Base-by-base conservation (phyloP, 805 yeast genomes). In the Lachancea sp. region DNA sequence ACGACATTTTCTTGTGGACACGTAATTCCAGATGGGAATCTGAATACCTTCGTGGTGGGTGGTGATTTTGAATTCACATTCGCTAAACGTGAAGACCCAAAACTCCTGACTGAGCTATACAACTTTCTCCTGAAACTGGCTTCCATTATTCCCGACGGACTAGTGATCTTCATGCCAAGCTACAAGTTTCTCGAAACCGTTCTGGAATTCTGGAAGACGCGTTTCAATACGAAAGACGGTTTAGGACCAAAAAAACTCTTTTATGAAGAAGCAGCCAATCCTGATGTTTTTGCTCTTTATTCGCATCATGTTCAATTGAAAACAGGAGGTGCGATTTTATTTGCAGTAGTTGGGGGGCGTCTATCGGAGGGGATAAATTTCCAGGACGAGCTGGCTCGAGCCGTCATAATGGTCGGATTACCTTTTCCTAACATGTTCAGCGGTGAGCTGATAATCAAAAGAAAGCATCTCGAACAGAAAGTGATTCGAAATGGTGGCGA, bases 311-410 rank as follows among this genome's bases (percentile, higher is more conserved):
- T 82, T 10, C 12, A 51, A 2, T 42, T 52, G 2, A 51, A 56
- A 2, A 56, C 60, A 0, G 51, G 58, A 3, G 91, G 93, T 1
- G 90, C 95, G 0, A 54, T 85, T 1, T 62, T 90, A 3, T 68
- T 91, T 25, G 80, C 96, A 0, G 95, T 91, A 1, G 95, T 91
- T 13, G 96, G 96, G 1, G 98, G 97, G 0, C 83, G 83, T 57
- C 71, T 90, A 66, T 86, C 95, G 0, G 98, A 90, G 62, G 98
- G 98, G 4, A 91, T 90, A 36, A 90, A 90, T 59, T 90, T 91
- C 60, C 77, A 90, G 10, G 91, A 89, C 57, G 79, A 82, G 33
- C 66, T 91, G n/a, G 96, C 96, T 1, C 70, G 97, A 47, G 89
- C 86, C 0, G 90, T 91, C 0, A 68, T 86, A 1, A 82, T 91